A percentile compares a stretch with the other conserved stretches of the same genome.
Conservation (phyloP, 805 yeast genomes). For the Saturnispora gosingensis region DNA sequence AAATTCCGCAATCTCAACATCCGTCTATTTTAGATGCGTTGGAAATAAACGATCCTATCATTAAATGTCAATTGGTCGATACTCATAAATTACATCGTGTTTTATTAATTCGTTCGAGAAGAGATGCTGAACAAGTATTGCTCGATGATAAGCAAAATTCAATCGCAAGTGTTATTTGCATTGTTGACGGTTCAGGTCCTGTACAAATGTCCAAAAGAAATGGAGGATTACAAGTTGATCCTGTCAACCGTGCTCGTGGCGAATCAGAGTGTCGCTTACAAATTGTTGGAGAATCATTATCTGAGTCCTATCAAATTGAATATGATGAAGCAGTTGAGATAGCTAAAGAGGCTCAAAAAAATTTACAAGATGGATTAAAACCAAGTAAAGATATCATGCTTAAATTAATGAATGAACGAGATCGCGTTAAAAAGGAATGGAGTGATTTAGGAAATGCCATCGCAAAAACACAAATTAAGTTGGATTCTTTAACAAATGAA, state of each 20-base stretch:
- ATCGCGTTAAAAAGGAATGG: background rate
- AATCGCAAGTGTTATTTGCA: conserved; percentile 21
- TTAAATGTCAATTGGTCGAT: conserved; percentile 59
- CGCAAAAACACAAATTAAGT: background rate
- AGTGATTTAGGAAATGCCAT: conserved; percentile 1
- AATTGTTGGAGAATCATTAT: conserved; percentile 19
- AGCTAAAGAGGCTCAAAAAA: conserved; percentile 14
- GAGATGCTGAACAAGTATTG: conserved; percentile 40
- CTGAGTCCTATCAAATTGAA: conserved; percentile 2
- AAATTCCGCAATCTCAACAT: conserved; percentile 34
- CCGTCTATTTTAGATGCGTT: conserved; percentile 54
- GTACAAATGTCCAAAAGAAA: conserved; percentile 21
- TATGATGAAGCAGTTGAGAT: conserved; percentile 9
- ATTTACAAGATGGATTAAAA: background rate
- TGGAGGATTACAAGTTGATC: conserved; percentile 25
- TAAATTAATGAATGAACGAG: background rate
- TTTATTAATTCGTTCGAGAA: conserved; percentile 42
- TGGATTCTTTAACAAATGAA: conserved; percentile 2
- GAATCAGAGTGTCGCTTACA: conserved; percentile 16
- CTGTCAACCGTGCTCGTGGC: conserved; percentile 15
- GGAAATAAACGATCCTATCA: conserved; percentile 42
- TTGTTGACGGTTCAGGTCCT: conserved; percentile 18
- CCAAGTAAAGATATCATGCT: conserved; percentile 1
- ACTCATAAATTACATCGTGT: conserved; percentile 47
- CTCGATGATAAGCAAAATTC: conserved; percentile 20